These are phyloP conservation scores for Paxillus ammoniavirescens DNA, from an alignment of 768 basidiomycete genomes.

Conservation along the genomic window DNA sequence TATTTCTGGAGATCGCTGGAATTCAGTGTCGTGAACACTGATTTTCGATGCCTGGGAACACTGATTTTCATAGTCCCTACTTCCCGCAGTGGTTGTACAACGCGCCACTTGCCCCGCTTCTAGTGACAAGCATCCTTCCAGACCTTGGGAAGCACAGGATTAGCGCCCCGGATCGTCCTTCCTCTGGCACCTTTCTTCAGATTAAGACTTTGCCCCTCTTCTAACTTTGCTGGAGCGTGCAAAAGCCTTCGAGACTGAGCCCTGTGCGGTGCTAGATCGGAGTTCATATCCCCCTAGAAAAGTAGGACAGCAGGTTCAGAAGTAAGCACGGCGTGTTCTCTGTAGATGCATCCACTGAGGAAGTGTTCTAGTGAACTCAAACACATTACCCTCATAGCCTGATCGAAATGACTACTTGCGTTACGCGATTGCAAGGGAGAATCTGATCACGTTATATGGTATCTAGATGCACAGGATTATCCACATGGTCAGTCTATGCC, in stretches of 20 bases:
- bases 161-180: constrained; percentile 79
- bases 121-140: constrained; percentile 24
- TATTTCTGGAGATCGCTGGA: too few relatives aligned
- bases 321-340: constrained; percentile 42
- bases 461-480: background rate
- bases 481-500: background rate
- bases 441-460: background rate
- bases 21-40: too few relatives aligned
- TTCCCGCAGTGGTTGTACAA: background rate
- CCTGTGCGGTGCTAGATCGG: constrained; percentile 23
- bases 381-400: constrained; percentile 79
- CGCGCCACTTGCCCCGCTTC: background rate
- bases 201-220: constrained; percentile 70
- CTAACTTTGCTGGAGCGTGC: constrained; percentile 51
- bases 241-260: constrained; percentile 39
- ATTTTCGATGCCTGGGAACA: too few relatives aligned
- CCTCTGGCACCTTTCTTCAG: constrained; percentile 92
- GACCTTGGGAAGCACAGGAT: constrained; percentile 60
- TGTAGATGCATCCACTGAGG: constrained; percentile 7
- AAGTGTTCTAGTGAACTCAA: constrained; percentile 60
- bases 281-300: constrained; percentile 67
- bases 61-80: too few relatives aligned
- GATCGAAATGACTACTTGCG: background rate
- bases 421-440: background rate
- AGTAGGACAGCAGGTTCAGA: constrained; percentile 86